Base-by-base conservation (phyloP, 495 filamentous ascomycete genomes). In the Trichocladium uniseriatum region DNA sequence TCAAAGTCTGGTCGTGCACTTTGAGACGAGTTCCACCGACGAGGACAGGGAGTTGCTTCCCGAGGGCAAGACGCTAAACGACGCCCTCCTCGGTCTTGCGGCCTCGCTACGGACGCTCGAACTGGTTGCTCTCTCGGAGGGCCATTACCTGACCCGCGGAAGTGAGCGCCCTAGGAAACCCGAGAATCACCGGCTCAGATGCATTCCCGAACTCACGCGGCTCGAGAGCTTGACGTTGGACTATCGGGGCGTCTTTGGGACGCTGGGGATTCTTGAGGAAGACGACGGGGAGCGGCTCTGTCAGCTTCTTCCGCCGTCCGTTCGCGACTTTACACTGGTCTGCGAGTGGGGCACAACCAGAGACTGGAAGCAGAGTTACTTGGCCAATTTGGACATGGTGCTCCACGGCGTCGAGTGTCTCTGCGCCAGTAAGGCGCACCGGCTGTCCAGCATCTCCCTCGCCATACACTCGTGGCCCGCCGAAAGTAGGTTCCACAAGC, bases 401-500 rank as follows among this genome's bases (percentile, higher is more conserved):
- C 53, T 66, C 14, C 56, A 66, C 24, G 63, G 61, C 11, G 60
- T 64, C 14, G 41, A 54, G 22, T 60, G 56, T 20, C 44, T 66
- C 7, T 66, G 63, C 32, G 42, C 41, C 3, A 52, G 47, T 27
- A 27, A 32, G 35, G 43, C 50, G 5, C 59, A 58, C 13, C 37
- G 29, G n/a, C 45, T 66, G 1, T 43, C 47, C 18, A 60, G 47
- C 38, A 55, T 66, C 27, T 60, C 59, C 9, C 45, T 66, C 34
- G 61, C 58, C 1, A 66, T 66, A 3, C 63, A 66, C 42, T 62
- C 63, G n/a, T 66, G 63, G 63, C 63, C 63, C 15, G 63, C 61
- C 6, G 55, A 60, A 22, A 45, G 61, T 35, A 40, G 54, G 38
- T 66, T 66, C 22, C 61, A 60, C 43, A 48, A 34, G 32, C 55